phyloP scores from a whole-genome alignment of 345 rosid genomes.

The Hirschfeldia incana region DNA sequence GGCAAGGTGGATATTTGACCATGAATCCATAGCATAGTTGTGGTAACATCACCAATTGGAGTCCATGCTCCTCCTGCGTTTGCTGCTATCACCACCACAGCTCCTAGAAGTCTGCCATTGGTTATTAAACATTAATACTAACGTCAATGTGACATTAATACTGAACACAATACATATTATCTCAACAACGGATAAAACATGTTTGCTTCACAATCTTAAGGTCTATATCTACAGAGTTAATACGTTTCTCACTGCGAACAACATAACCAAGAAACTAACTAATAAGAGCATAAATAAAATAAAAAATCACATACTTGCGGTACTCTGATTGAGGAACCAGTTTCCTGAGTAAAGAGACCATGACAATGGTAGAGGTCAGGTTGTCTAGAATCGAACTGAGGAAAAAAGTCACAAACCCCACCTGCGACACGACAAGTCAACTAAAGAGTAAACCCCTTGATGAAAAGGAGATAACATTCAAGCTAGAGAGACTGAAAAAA shows the following conservation, averaged over 20 bases:
- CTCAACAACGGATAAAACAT: not conserved
- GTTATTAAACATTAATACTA: constrained; percentile 4
- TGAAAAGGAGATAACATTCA: not conserved
- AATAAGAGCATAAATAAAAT: not conserved
- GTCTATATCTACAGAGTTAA: not conserved
- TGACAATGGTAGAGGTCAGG: constrained; percentile 90
- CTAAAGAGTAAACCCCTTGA: constrained; percentile 1
- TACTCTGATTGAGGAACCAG: constrained; percentile 86
- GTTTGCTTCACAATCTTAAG: not conserved
- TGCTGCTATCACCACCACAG: constrained; percentile 92
- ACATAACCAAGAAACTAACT: not conserved
- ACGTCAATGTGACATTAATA: not conserved
- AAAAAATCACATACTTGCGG: constrained; percentile 69
- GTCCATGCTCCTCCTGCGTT: constrained; percentile 99
- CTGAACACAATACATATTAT: constrained; percentile 1
- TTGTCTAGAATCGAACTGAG: constrained; percentile 91
- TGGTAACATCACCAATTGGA: constrained; percentile 98
- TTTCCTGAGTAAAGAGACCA: constrained; percentile 92
- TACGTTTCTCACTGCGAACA: not conserved
- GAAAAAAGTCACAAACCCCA: constrained; percentile 91
- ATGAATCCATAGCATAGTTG: constrained; percentile 98
- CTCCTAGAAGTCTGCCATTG: constrained; percentile 84
- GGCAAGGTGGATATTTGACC: constrained; percentile 86
- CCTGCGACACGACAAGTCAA: constrained; percentile 50
- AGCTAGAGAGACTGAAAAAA: constrained; percentile 7